phyloP scores from a whole-genome alignment of 768 basidiomycete genomes.

The Termitomyces titanicus region DNA sequence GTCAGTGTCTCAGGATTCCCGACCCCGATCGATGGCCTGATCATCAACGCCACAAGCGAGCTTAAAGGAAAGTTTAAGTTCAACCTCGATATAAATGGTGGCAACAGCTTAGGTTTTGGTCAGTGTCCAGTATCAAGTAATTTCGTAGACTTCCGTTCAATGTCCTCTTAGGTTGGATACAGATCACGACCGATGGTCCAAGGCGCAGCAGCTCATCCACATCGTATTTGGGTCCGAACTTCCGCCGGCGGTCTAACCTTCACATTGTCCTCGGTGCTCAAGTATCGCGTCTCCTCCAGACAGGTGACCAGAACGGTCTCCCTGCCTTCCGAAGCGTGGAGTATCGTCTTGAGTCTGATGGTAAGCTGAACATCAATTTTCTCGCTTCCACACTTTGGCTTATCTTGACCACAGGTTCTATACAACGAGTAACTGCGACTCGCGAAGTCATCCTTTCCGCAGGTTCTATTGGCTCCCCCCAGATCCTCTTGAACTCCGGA shows the following conservation, averaged over 20 bases:
- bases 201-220: slow-evolving; percentile 22
- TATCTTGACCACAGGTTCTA: slow-evolving; percentile 7
- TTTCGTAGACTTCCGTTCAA: background rate
- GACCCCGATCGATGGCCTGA: slow-evolving; percentile 18
- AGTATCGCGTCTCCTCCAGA: slow-evolving; percentile 23
- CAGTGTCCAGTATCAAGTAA: background rate
- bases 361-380: background rate
- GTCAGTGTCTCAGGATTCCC: slow-evolving; percentile 22
- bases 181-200: slow-evolving; percentile 17
- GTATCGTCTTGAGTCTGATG: slow-evolving; percentile 6
- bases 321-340: slow-evolving; percentile 17
- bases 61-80: slow-evolving; percentile 17
- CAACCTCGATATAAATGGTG: slow-evolving; percentile 18
- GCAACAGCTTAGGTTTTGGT: slow-evolving; percentile 17
- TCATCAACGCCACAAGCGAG: slow-evolving; percentile 23
- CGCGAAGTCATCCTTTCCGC: slow-evolving; percentile 34
- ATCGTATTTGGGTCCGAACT: slow-evolving; percentile 19
- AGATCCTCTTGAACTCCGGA: slow-evolving; percentile 28
- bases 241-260: slow-evolving; percentile 19
- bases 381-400: background rate
- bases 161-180: slow-evolving; percentile 14
- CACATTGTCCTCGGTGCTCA: slow-evolving; percentile 20
- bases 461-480: slow-evolving; percentile 27
- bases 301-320: background rate
- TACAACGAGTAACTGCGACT: slow-evolving; percentile 16